Conservation (phyloP, 1,284 basidiomycete genomes). For the Mycocalia duriaeana region DNA sequence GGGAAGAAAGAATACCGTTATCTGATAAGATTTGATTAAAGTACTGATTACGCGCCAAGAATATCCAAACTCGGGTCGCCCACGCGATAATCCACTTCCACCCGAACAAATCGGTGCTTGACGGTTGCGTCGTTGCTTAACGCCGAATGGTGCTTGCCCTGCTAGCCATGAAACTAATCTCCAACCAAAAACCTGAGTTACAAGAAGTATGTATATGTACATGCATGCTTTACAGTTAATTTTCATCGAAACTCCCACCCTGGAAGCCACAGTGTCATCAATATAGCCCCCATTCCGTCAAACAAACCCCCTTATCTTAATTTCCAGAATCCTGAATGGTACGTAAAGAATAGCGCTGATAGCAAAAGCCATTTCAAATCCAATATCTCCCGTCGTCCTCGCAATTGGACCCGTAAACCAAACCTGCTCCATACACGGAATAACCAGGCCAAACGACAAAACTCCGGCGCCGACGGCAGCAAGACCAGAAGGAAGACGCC, state of each 20-base stretch:
- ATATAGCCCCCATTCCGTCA: slow-evolving; percentile 8
- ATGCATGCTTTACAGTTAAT: no score
- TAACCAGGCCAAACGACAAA: slow-evolving; percentile 50
- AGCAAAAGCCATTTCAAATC: slow-evolving; percentile 68
- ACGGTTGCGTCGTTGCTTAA: no score
- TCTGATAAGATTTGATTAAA: slow-evolving; percentile 28
- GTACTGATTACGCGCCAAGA: no score
- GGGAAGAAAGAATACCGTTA: slow-evolving; percentile 6
- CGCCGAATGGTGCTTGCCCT: no score
- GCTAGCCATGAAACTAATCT: no score
- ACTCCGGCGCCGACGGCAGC: slow-evolving; percentile 53
- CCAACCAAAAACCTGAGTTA: no score
- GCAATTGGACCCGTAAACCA: slow-evolving; percentile 75
- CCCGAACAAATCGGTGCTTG: no score
- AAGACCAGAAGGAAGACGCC: slow-evolving; percentile 56
- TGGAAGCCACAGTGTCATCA: no score
- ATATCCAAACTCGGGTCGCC: no score
- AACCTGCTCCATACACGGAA: slow-evolving; percentile 67
- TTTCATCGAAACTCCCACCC: no score
- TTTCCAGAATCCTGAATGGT: slow-evolving; percentile 48
- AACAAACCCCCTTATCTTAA: slow-evolving; percentile 23
- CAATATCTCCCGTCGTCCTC: slow-evolving; percentile 66
- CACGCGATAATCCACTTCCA: no score
- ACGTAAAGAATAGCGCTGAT: slow-evolving; percentile 51
- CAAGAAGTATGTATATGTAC: no score